Conservation (phyloP, 345 rosid species). For the Salix koriyanagi region DNA sequence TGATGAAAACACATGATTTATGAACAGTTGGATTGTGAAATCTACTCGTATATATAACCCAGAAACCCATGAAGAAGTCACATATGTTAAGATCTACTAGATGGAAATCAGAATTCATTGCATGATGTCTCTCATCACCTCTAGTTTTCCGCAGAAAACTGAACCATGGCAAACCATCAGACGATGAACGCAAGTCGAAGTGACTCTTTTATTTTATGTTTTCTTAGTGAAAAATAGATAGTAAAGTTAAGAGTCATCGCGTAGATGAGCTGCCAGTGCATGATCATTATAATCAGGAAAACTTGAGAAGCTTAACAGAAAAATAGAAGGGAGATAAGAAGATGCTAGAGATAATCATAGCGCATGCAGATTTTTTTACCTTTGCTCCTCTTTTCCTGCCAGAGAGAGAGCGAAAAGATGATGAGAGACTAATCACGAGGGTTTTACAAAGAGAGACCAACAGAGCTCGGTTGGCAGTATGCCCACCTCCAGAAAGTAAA, state of each 20-base stretch:
- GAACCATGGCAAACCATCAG: neutral
- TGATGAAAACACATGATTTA: neutral
- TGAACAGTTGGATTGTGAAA: neutral
- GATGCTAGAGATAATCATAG: neutral
- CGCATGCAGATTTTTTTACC: slow-evolving; percentile 1
- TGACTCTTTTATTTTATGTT: neutral
- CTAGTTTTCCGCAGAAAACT: neutral
- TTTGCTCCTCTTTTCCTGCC: neutral
- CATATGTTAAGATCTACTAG: neutral
- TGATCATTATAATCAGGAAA: neutral
- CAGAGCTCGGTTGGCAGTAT: slow-evolving; percentile 81
- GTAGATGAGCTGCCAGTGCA: neutral
- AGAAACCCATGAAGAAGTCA: neutral
- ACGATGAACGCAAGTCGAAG: neutral
- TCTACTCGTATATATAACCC: neutral
- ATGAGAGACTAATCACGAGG: slow-evolving; percentile 35
- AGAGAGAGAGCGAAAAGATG: neutral
- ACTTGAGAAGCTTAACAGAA: neutral
- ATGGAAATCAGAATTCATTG: neutral
- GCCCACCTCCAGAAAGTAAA: slow-evolving; percentile 62
- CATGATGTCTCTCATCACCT: neutral
- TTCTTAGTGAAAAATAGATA: neutral
- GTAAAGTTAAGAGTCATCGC: neutral
- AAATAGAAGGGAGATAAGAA: neutral
- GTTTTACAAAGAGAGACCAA: slow-evolving; percentile 80